Evolutionary conservation across 2,329 filamentous ascomycete genomes (phyloP), one percentile per base, ranked within the genome.

Genomic region (Periconia sp.): DNA sequence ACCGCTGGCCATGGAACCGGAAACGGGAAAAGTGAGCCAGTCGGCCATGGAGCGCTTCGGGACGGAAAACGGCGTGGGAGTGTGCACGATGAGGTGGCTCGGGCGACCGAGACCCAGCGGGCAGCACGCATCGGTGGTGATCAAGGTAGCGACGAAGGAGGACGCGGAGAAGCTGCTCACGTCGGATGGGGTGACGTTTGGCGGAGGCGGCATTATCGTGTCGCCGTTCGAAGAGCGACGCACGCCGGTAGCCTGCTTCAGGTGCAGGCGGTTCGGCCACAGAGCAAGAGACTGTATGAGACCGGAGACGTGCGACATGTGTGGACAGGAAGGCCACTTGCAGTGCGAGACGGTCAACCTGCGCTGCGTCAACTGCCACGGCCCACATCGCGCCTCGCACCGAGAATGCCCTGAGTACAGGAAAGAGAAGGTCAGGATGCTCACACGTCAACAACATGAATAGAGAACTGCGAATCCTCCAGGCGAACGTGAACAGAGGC

Each of bases 131-230:
- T 57, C 23, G 27, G 51, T 51, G 35, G 54, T 57, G 23, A 54
- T 52, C 19, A 57, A 57, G 47, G 55, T 57, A 20, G 49, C 52
- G 35, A 57, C 30, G 41, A 57, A 52, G 35, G 46, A 54, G 49
- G 45, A 55, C 35, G 52, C 45, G 49, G 54, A 47, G 55, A 57
- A 57, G 52, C 55, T 56, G 37, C 50, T 56, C 18, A 17, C 19
- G 47, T 56, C 31, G 31, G 54, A 53, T 43, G 47, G 54, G 27
- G 50, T 56, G 40, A 53, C 47, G 37, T 56, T 56, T 53, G 42
- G 54, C 18, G 43, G 47, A 27, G 53, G 42, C 8, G 18, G 47
- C 31, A 33, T 53, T 18, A 45, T 56, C n/a, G 42, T 53, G 31
- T 56, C 45, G 42, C 49, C 18, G 41, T 56, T 52, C 35, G 45